Conservation (phyloP, 305 asterid genomes). For the Fraxinus paxiana region DNA sequence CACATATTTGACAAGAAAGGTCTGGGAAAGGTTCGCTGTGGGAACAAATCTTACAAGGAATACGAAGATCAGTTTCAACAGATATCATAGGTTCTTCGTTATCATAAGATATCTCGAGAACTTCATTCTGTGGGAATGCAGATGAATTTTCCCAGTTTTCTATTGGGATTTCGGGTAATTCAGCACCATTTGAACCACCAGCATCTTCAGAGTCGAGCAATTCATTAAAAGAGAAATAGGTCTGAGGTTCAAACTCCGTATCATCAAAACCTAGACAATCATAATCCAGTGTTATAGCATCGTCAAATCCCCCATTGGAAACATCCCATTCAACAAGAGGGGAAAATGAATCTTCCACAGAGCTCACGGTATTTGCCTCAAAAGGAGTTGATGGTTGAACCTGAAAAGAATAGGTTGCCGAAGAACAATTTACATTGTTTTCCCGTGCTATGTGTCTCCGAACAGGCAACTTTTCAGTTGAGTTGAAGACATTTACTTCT, state of each 20-base stretch:
- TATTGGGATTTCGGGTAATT: constrained; percentile 27
- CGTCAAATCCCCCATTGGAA: constrained; percentile 44
- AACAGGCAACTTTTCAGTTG: constrained; percentile 50
- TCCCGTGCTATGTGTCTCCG: constrained; percentile 56
- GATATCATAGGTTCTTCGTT: constrained; percentile 38
- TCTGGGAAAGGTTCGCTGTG: constrained; percentile 54
- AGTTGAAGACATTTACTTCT: neutral
- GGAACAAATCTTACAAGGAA: constrained; percentile 63
- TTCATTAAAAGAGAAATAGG: constrained; percentile 87
- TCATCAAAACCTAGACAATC: constrained; percentile 48
- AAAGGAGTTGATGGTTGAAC: constrained; percentile 27
- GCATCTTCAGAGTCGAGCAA: constrained; percentile 66
- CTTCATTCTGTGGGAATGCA: constrained; percentile 35
- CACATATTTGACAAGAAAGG: constrained; percentile 63
- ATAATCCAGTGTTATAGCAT: constrained; percentile 48
- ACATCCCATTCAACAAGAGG: constrained; percentile 45
- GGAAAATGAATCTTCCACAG: constrained; percentile 23
- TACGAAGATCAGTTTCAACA: constrained; percentile 26
- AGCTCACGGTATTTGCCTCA: constrained; percentile 28
- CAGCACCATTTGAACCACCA: constrained; percentile 35
- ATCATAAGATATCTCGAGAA: constrained; percentile 31
- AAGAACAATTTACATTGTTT: constrained; percentile 26
- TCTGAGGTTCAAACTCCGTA: constrained; percentile 87
- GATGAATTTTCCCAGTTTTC: constrained; percentile 36
- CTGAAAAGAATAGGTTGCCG: constrained; percentile 34